Base-by-base conservation (phyloP, 257 asterid genomes). In the Euphrasia confusa region DNA sequence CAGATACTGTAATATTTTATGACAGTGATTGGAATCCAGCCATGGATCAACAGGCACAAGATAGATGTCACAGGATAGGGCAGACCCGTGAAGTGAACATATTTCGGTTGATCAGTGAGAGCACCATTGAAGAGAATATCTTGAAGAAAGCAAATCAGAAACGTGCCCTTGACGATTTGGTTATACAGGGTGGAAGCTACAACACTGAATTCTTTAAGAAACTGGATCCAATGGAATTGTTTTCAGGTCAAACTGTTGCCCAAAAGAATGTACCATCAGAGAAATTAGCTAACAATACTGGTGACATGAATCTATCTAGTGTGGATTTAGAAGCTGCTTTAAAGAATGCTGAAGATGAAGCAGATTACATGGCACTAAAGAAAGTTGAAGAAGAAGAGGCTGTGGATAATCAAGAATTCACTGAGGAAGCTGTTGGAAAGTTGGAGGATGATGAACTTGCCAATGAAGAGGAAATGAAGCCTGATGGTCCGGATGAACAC, bases 21-120 rank as follows among this genome's bases (percentile, higher is more conserved):
- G 99, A 93, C 58, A 93, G 99, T 67, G 99, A 93, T 84, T 93
- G 99, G 99, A 93, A 93, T 80, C 99, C 99, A 54, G 99, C 99
- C 60, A 93, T 93, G 99, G 99, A 93, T 84, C 97, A 89, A 70
- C 99, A 93, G 70, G 99, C 99, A 60, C 99, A 93, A 81, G 99
- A 93, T 78, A 83, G 99, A 65, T 93, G 99, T 73, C 99, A 93
- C 79, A 79, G 99, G 74, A 93, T 93, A 65, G 99, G 99, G n/a
- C 99, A 93, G 80, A 93, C 97, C 1, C 97, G 99, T 68, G 99
- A 93, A 82, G 99, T 93, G 39, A 84, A 89, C 72, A 93, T 93
- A 50, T 93, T 89, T 70, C 80, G 99, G 70, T 79, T 93, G 84
- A 87, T 93, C 71, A 93, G 99, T 68, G 97, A 89, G 83, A 85